Evolutionary conservation across 306 rosid genomes (phyloP), one percentile per base, ranked within the genome.

Genomic region (Vigna mungo): DNA sequence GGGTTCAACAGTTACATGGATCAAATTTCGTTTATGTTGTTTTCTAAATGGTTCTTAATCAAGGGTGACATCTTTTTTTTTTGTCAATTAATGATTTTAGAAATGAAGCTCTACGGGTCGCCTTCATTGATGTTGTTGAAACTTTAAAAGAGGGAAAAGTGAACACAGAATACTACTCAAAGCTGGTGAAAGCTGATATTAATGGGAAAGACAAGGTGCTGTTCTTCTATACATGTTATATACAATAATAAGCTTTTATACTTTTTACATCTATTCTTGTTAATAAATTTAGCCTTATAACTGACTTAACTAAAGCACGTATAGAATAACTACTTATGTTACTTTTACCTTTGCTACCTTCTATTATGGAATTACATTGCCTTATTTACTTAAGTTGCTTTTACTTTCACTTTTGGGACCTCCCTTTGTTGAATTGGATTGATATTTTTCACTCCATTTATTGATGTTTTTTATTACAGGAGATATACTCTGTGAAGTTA

Each of bases 61-160:
- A 71, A 4, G 37, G 12, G 27, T 54, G 55, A 65, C 23, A 17
- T 79, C 72, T 82, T 46, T 60, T 62, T 78, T 68, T 68, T 36
- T 71, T 73, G 74, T 65, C 9, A n/a, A 44, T 47, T 62, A 71
- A 27, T 74, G 61, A 58, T 76, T 63, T 59, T 61, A 94, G 98
- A 82, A 89, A 94, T 85, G 98, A 94, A 89, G 97, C 97, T 79
- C 93, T 95, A 62, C 97, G 98, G 41, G 93, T 95, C 1, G 98
- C 98, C 55, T 95, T 85, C 84, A 95, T 95, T 54, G 97, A 95
- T 82, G 90, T 48, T 52, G 89, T 92, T 79, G 98, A 95, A 83
- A 92, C 89, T 71, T 78, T 82, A 23, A 90, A 78, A 74, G 97
- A 90, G 73, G 98, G 96, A 63, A 82, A 77, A 84, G 88, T 86